Evolutionary conservation across 1,284 basidiomycete species (phyloP).

Genomic region (Tilletia walkeri): DNA sequence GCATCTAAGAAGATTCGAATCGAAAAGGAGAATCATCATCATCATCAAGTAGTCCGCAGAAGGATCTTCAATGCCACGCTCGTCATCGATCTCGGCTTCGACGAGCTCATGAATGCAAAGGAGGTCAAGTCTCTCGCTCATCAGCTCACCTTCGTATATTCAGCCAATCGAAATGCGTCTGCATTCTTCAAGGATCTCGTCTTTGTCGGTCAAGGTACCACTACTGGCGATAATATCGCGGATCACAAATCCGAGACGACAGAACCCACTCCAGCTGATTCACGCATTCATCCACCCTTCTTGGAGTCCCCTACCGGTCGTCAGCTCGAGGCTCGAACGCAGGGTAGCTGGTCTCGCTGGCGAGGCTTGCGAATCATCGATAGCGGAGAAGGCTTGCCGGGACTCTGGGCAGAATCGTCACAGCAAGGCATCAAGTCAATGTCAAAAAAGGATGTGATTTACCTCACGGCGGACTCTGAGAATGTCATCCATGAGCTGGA

Average conservation of each 20-base stretch:
- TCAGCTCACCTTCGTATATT: conserved; percentile 2
- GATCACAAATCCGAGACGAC: too few species aligned
- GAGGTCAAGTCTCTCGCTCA: conserved; percentile 60
- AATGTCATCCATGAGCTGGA: conserved; percentile 77
- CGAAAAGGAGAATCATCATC: too few species aligned
- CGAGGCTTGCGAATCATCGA: neutral
- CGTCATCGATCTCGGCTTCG: conserved; percentile 88
- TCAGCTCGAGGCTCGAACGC: neutral
- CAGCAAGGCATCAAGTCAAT: neutral
- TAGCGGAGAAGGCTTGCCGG: neutral
- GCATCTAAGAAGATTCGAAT: too few species aligned
- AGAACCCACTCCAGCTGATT: conserved; percentile 63
- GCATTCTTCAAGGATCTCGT: neutral
- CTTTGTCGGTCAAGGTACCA: conserved; percentile 70
- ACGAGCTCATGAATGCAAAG: conserved; percentile 89
- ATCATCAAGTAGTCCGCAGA: too few species aligned
- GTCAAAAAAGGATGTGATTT: conserved; percentile 67
- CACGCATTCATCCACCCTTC: conserved; percentile 73
- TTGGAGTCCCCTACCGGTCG: conserved; percentile 60
- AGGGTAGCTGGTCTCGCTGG: conserved; percentile 19
- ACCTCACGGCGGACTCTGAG: conserved; percentile 90
- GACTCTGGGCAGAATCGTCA: neutral
- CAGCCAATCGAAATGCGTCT: neutral
- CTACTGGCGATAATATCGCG: conserved; percentile 69
- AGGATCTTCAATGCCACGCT: conserved; percentile 59